Evolutionary conservation across 2,329 filamentous ascomycete genomes (phyloP), one percentile per base, ranked within the genome.

Genomic region (Trichophyton simii): DNA sequence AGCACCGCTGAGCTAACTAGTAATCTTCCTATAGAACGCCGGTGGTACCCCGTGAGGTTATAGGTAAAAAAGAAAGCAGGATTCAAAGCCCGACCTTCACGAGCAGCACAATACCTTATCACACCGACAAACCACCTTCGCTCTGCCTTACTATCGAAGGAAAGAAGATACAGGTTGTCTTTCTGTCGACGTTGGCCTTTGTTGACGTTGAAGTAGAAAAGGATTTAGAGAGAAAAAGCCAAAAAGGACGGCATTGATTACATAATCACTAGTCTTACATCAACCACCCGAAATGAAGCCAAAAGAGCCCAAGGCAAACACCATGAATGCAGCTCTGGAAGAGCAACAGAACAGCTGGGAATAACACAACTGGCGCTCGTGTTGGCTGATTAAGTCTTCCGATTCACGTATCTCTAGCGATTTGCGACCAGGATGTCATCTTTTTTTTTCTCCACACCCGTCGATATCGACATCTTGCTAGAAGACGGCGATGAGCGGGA

Each of bases 381-480:
- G 28, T 55, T 55, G 52, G 52, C 8, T 18, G 52, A 9, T 9
- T 36, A 36, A 38, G 4, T n/a, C n/a, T 55, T 25, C 18, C 15
- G 28, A 18, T 55, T 34, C 36, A 28, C 28, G 15, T n/a, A n/a
- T 18, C 13, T n/a, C 22, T 20, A 11, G 13, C 5, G 20, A 15
- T 20, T 44, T 42, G 55, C 44, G 28, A 18, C 25, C 66, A 74
- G 67, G 68, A 96, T 97, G 94, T 95, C 94, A 68, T 95, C 95
- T 79, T 95, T 95, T 80, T 95, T 96, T 81, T 99, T 97, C 80
- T 91, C 91, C 68, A 96, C 92, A 63, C 94, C 94, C 60, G 89
- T 99, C 77, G 94, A 99, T 77, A 99, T 99, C 79, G 94, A 99
- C 79, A 88, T 99, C 72, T 91, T 97, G 70, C 89, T 99, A 69